Conservation (phyloP, 208 protist species). For the Trypanosoma platydactyli region DNA sequence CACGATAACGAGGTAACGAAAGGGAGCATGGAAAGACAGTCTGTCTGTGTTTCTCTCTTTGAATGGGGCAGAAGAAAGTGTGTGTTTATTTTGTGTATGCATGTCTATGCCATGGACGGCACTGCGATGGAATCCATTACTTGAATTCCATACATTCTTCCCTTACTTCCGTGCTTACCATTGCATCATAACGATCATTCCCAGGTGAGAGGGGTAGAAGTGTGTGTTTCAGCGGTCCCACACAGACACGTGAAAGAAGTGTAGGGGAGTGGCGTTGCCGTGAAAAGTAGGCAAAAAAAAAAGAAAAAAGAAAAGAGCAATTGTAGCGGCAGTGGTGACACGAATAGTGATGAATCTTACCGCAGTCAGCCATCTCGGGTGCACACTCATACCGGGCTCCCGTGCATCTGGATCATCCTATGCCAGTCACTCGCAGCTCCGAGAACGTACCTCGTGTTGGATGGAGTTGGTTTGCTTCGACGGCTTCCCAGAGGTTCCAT, state of each 20-base stretch:
- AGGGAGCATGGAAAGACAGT: background rate
- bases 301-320: too few relatives aligned
- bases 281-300: too few relatives aligned
- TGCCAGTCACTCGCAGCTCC: slow-evolving; percentile 49
- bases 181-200: too few relatives aligned
- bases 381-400: slow-evolving; percentile 50
- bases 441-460: slow-evolving; percentile 54
- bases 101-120: too few relatives aligned
- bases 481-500: slow-evolving; percentile 61
- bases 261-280: background rate
- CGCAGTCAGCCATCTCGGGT: slow-evolving; percentile 45
- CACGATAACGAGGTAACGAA: too few relatives aligned
- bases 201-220: too few relatives aligned
- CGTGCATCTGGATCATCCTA: slow-evolving; percentile 52
- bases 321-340: background rate
- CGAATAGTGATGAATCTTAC: slow-evolving; percentile 26
- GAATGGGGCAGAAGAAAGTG: too few relatives aligned
- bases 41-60: background rate
- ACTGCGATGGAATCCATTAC: too few relatives aligned
- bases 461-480: slow-evolving; percentile 76
- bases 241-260: background rate
- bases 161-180: too few relatives aligned
- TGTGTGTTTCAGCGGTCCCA: too few relatives aligned
- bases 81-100: too few relatives aligned
- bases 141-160: too few relatives aligned